These are phyloP conservation scores for Teunomyces cretensis DNA, from an alignment of 805 yeast genomes.

Conservation along the genomic window DNA sequence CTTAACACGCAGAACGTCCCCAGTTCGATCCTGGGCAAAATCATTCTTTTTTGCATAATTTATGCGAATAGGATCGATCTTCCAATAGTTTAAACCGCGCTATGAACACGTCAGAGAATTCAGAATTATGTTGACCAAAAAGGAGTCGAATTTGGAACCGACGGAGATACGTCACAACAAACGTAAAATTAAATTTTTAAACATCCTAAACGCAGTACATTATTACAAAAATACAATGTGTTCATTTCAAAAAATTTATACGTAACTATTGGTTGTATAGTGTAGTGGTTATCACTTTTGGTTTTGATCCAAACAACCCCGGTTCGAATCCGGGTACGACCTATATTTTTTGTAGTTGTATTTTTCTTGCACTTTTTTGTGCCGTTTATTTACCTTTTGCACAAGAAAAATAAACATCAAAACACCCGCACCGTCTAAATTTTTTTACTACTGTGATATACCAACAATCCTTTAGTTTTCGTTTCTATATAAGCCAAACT, in stretches of 20 bases:
- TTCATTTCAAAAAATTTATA: no score
- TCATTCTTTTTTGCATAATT: slow-evolving; percentile 42
- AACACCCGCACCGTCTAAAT: background rate
- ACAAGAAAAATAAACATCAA: slow-evolving; percentile 1
- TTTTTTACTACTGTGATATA: slow-evolving; percentile 1
- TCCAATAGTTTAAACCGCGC: background rate
- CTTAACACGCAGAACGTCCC: slow-evolving; percentile 99
- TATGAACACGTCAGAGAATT: background rate
- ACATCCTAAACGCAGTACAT: no score
- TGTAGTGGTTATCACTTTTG: slow-evolving; percentile 82
- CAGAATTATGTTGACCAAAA: no score
- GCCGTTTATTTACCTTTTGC: slow-evolving; percentile 1
- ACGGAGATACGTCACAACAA: no score
- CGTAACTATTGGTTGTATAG: slow-evolving; percentile 45
- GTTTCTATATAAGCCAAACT: background rate
- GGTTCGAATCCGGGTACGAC: slow-evolving; percentile 85
- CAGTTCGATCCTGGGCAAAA: slow-evolving; percentile 99
- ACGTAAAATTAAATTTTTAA: no score
- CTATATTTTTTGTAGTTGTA: slow-evolving; percentile 34
- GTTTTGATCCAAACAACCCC: slow-evolving; percentile 82
- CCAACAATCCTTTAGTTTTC: slow-evolving; percentile 3
- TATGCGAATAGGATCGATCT: background rate
- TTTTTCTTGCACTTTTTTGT: slow-evolving; percentile 3
- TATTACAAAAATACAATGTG: background rate
- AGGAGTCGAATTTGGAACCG: no score